Percentiles rank a stretch among this genome's conserved stretches.
phyloP scores from a whole-genome alignment of 306 rosid species.

The Lathyrus sativus region DNA sequence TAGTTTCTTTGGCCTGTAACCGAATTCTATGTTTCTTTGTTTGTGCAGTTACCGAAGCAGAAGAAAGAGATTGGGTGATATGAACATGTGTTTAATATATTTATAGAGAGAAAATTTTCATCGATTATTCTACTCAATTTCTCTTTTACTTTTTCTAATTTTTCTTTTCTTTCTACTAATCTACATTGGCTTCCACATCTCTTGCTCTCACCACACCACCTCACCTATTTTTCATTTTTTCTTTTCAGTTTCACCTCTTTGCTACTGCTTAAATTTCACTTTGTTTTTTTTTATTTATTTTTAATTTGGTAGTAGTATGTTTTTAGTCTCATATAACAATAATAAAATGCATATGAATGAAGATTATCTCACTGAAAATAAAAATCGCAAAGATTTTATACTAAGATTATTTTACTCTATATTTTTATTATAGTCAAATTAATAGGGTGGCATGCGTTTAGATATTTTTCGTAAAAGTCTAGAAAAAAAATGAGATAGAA shows the following conservation, averaged over 20 bases:
- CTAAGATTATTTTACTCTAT: no score
- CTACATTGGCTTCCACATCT: slow-evolving; percentile 18
- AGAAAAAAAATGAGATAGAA: no score
- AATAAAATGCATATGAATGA: no score
- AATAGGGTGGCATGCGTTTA: no score
- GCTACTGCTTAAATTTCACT: not conserved
- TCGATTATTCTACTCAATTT: slow-evolving; percentile 42
- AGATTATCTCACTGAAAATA: no score
- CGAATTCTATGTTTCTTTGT: slow-evolving; percentile 13
- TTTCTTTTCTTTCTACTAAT: slow-evolving; percentile 5
- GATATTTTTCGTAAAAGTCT: no score
- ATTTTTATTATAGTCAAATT: no score
- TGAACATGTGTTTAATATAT: slow-evolving; percentile 28
- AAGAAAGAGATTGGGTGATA: not conserved
- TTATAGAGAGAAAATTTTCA: slow-evolving; percentile 30
- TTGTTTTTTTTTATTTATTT: no score
- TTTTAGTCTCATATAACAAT: no score
- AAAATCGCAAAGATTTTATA: no score
- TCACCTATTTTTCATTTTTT: not conserved
- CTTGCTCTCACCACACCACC: slow-evolving; percentile 15
- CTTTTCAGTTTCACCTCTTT: not conserved
- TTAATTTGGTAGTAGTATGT: not conserved
- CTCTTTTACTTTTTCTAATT: slow-evolving; percentile 22
- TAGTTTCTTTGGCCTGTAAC: slow-evolving; percentile 26
- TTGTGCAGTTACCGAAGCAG: slow-evolving; percentile 34